Evolutionary conservation across 164 flowering plant species (phyloP), one percentile per base, ranked within the genome.

Genomic region (Aristolochia fimbriata): DNA sequence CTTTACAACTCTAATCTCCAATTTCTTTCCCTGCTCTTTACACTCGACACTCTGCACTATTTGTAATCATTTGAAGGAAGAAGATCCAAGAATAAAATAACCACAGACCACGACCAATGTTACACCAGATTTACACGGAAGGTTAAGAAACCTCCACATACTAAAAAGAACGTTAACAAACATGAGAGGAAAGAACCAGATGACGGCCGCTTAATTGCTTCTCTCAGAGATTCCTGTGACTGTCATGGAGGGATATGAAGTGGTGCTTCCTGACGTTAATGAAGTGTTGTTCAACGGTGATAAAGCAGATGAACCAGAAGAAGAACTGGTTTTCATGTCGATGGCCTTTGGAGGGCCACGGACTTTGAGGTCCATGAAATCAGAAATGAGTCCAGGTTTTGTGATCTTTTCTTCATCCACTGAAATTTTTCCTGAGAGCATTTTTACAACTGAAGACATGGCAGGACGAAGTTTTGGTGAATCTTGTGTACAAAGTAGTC

Each of bases 401-500:
- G 87, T 78, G 51, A 92, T 83, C 65, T 50, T 59, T 4, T 51
- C 53, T 15, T 72, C 77, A 8, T 77, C 66, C 9, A 84, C 41
- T 6, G 55, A 41, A 15, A 70, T 62, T 67, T 65, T 69, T 3
- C 90, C 91, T 0, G 68, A 71, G 15, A 92, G 76, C 96, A 92
- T 79, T 75, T 74, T 86, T 50, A 89, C 86, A 15, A 86, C 85
- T 4, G 81, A 72, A 3, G 97, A 82, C 98, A 92, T 92, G 58
- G 87, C 69, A 33, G 98, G 97, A 51, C 98, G 81, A 51, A 81
- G 90, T 73, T 82, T 92, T 10, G 96, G 88, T 20, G 66, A 5
- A 65, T 87, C 98, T 70, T 89, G 97, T 24, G 98, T 89, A 79
- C 98, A 92, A 41, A 92, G 79, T 31, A 92, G 86, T 33, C 81